Base-by-base conservation (phyloP, 495 filamentous ascomycete genomes). In the Amniculicola lignicola region DNA sequence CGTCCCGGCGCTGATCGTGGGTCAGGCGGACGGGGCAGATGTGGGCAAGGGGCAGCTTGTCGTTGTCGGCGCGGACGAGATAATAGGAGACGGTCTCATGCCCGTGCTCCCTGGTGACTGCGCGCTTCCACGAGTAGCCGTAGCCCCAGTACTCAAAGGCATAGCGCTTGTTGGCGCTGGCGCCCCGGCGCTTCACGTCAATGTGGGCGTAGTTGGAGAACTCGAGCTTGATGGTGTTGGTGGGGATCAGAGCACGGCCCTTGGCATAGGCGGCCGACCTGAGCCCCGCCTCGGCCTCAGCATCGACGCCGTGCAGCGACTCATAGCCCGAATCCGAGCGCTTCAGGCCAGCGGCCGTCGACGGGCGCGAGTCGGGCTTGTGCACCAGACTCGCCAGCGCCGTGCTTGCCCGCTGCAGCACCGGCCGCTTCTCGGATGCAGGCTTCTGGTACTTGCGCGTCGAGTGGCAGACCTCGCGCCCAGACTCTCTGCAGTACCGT, bases 191-290 rank as follows among this genome's bases (percentile, higher is more conserved):
- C 57, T 77, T 82, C 50, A 98, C 73, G 57, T 95, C 88, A 24
- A 96, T 83, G 65, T 93, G 90, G 9, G 93, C 93, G 67, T 98
- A 98, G 72, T 98, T 98, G 51, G 89, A 93, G 69, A 96, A 98
- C 64, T 97, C 92, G 28, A 98, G 79, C 67, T 88, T 86, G 60
- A 87, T 86, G 35, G 78, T 86, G 65, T 95, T 92, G 42, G 81
- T 85, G 31, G 75, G 75, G 51, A 74, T 55, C 71, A 77, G 41
- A 2, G 55, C 57, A 35, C 52, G 61, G 19, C 41, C 47, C 23
- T 65, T 60, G 22, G 60, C 41, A 51, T 50, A 70, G 63, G 71
- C 73, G 40, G 69, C 62, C 28, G 70, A 62, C 61, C 52, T 64
- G 41, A 79, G 70, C 9, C 79, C 74, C 29, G 7, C 9, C 29